phyloP scores from a whole-genome alignment of 2,329 filamentous ascomycete species.

The Penicillium sp. region DNA sequence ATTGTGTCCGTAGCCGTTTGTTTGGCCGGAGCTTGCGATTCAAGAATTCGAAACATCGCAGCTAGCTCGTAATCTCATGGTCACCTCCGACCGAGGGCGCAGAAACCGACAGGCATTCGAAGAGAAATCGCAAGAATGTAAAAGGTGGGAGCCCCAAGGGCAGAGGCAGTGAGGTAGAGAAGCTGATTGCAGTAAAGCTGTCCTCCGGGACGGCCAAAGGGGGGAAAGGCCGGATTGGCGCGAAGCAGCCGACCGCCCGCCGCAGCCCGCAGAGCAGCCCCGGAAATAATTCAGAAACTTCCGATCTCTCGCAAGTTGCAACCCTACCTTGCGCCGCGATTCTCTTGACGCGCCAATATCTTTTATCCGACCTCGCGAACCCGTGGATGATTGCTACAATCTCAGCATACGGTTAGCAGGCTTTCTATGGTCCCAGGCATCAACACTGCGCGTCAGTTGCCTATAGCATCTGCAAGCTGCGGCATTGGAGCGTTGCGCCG shows the following conservation, averaged over 20 bases:
- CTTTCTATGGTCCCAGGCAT: neutral
- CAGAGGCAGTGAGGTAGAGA: neutral
- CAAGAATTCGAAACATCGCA: slow-evolving; percentile 62
- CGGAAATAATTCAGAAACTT: slow-evolving; percentile 27
- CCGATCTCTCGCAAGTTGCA: slow-evolving; percentile 5
- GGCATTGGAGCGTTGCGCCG: slow-evolving; percentile 19
- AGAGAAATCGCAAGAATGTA: slow-evolving; percentile 10
- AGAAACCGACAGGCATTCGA: slow-evolving; percentile 36
- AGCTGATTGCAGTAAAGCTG: slow-evolving; percentile 24
- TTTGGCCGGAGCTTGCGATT: slow-evolving; percentile 81
- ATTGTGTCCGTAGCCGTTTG: slow-evolving; percentile 97
- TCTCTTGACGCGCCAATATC: slow-evolving; percentile 10
- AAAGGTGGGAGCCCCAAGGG: slow-evolving; percentile 5
- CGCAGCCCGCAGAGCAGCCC: too few species aligned
- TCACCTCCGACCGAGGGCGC: slow-evolving; percentile 38
- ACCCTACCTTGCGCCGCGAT: slow-evolving; percentile 20
- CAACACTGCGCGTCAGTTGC: slow-evolving; percentile 8
- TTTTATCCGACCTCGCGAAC: neutral
- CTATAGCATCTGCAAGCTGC: slow-evolving; percentile 7
- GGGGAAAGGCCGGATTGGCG: slow-evolving; percentile 18
- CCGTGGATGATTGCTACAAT: neutral
- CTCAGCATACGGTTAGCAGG: neutral
- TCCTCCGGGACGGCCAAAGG: slow-evolving; percentile 23
- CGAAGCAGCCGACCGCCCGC: slow-evolving; percentile 26
- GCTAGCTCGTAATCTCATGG: slow-evolving; percentile 44